Evolutionary conservation across 2,329 filamentous ascomycete genomes (phyloP), one percentile per base, ranked within the genome.

Genomic region (Botrytis pseudocinerea): DNA sequence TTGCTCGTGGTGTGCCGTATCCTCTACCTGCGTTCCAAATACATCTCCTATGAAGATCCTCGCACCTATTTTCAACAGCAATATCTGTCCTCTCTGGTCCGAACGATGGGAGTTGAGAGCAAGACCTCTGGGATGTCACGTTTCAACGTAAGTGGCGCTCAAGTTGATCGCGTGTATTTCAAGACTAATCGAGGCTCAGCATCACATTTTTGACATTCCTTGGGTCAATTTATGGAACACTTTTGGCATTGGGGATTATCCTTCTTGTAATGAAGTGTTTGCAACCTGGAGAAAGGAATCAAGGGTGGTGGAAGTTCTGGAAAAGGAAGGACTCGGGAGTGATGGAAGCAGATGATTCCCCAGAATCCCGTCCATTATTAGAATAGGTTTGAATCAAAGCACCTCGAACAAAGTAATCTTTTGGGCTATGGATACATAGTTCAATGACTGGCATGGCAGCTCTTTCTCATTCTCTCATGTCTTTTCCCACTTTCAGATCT

Each of bases 11-110:
- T 80, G 78, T 66, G 76, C 78, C 46, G 46, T 66, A 77, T 77
- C 86, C 7, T 86, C 84, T 79, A 84, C 85, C 0, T 89, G 87
- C 78, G 84, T 89, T 2, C 87, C 87, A 35, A 88, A 88, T 74
- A 80, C 82, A 25, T 79, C 85, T 73, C 71, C 75, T 0, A 78
- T 87, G 16, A 85, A 83, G 0, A 77, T 87, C 44, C 80, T 89
- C 25, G 86, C 86, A 2, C 87, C 87, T 2, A 83, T 85, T 3
- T 85, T 83, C 77, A 82, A 88, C 72, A 81, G 84, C 59, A 79
- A 85, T 68, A 82, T 88, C 8, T 89, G 87, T 75, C 88, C 87
- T 10, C 82, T 87, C 74, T 84, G 82, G 82, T 83, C 83, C 9
- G 85, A 85, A 78, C 77, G 83, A 28, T 85, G 83, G 83, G 83